Evolutionary conservation across 116 monocot species (phyloP).

Genomic region (Trichopus zeylanicus): DNA sequence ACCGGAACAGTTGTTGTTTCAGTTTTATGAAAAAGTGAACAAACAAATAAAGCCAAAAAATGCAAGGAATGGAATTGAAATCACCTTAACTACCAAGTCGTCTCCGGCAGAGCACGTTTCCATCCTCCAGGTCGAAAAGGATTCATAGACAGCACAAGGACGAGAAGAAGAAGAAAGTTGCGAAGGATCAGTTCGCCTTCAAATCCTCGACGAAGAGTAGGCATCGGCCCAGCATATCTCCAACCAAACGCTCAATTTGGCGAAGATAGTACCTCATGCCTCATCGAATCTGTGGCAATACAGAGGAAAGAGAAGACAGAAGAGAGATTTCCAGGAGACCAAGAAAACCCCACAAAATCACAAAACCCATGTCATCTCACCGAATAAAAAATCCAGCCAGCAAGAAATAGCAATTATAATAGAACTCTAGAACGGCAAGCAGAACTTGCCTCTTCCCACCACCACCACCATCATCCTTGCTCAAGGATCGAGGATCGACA

Average conservation of each 20-base stretch:
- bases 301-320: background rate
- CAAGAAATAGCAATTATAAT: background rate
- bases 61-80: background rate
- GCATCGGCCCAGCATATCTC: constrained; percentile 33
- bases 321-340: background rate
- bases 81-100: constrained; percentile 46
- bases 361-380: background rate
- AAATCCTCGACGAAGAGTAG: constrained; percentile 29
- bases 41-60: background rate
- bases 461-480: background rate
- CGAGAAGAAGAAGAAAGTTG: no score
- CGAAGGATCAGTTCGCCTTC: constrained; percentile 13
- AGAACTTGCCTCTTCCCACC: background rate
- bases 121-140: constrained; percentile 8
- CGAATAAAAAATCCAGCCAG: background rate
- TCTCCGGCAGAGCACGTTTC: constrained; percentile 42
- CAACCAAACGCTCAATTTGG: constrained; percentile 22
- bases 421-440: background rate
- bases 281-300: background rate
- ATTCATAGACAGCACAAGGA: background rate
- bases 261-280: constrained; percentile 22
- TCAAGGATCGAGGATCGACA: background rate
- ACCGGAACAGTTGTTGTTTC: no score
- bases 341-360: background rate
- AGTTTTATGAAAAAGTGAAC: background rate